Conservation (phyloP, 202 grass and related monocot genomes). For the Eragrostis tef region DNA sequence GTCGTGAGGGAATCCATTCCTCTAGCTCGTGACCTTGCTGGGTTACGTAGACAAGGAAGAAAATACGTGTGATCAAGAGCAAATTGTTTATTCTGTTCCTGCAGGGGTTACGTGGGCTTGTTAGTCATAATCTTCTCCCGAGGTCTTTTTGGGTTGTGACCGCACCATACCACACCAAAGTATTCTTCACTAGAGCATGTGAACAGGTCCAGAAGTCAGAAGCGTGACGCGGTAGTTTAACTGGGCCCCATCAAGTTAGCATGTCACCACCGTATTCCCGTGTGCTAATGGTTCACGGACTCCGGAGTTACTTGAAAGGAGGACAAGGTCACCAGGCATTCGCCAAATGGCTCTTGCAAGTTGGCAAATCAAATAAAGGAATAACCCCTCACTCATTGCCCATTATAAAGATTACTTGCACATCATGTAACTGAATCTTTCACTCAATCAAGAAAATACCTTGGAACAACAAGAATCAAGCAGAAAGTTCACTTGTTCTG, state of each 20-base stretch:
- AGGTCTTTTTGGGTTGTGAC: too few relatives aligned
- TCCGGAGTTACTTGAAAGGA: background rate
- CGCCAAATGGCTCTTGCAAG: background rate
- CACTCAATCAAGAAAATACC: background rate
- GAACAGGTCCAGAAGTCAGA: too few relatives aligned
- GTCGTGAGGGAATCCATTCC: background rate
- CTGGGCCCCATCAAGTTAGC: too few relatives aligned
- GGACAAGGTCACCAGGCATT: background rate
- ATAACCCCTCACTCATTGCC: background rate
- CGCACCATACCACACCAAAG: too few relatives aligned
- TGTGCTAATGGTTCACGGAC: background rate
- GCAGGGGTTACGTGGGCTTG: too few relatives aligned
- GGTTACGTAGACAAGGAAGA: background rate
- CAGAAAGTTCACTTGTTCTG: too few relatives aligned
- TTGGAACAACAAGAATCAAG: background rate
- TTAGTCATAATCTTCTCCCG: too few relatives aligned
- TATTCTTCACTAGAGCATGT: too few relatives aligned
- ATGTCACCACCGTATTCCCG: too few relatives aligned
- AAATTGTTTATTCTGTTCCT: too few relatives aligned
- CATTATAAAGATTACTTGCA: background rate
- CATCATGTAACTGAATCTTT: background rate
- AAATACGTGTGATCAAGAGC: too few relatives aligned
- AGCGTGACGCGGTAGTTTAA: too few relatives aligned
- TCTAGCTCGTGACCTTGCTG: conserved; percentile 44
- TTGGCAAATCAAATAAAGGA: background rate